These are phyloP conservation scores for Penicillium maclennaniae DNA, from an alignment of 495 filamentous ascomycete species.

Conservation along the genomic window DNA sequence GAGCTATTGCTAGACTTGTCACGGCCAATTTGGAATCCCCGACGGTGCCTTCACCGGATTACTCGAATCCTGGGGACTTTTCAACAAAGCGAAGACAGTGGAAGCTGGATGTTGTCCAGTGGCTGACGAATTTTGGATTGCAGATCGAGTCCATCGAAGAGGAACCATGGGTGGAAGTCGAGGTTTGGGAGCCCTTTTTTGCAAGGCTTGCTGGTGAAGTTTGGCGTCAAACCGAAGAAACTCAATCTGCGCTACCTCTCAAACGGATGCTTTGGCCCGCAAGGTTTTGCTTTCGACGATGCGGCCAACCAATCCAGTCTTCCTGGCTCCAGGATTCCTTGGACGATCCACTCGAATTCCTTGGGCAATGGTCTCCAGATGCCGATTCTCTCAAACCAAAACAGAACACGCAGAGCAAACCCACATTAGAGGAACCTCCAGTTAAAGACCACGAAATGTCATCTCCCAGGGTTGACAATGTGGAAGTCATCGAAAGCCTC, in stretches of 20 bases:
- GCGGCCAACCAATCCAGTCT: slow-evolving; percentile 19
- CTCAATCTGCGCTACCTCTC: slow-evolving; percentile 34
- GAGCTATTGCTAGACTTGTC: slow-evolving; percentile 44
- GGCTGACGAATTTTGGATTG: slow-evolving; percentile 41
- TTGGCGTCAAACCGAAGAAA: slow-evolving; percentile 32
- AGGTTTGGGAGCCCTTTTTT: slow-evolving; percentile 48
- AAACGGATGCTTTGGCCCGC: slow-evolving; percentile 49
- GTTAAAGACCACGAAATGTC: slow-evolving; percentile 25
- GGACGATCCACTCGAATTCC: slow-evolving; percentile 61
- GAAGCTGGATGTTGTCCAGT: slow-evolving; percentile 39
- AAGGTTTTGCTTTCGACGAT: slow-evolving; percentile 42
- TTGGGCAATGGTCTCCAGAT: slow-evolving; percentile 62
- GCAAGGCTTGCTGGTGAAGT: slow-evolving; percentile 39
- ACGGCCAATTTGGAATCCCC: slow-evolving; percentile 22
- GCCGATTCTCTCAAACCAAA: slow-evolving; percentile 25
- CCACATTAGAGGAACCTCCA: slow-evolving; percentile 34
- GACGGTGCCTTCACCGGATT: slow-evolving; percentile 21
- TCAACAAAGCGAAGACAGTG: slow-evolving; percentile 29
- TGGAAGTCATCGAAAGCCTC: slow-evolving; percentile 41
- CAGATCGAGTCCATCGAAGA: slow-evolving; percentile 33
- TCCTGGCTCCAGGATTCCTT: slow-evolving; percentile 8
- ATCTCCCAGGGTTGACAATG: slow-evolving; percentile 20
- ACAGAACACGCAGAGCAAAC: slow-evolving; percentile 7
- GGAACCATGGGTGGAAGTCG: slow-evolving; percentile 42
- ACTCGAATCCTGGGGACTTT: slow-evolving; percentile 8